These are phyloP conservation scores for Glutinoglossum americanum DNA, from an alignment of 495 filamentous ascomycete genomes.

Conservation along the genomic window DNA sequence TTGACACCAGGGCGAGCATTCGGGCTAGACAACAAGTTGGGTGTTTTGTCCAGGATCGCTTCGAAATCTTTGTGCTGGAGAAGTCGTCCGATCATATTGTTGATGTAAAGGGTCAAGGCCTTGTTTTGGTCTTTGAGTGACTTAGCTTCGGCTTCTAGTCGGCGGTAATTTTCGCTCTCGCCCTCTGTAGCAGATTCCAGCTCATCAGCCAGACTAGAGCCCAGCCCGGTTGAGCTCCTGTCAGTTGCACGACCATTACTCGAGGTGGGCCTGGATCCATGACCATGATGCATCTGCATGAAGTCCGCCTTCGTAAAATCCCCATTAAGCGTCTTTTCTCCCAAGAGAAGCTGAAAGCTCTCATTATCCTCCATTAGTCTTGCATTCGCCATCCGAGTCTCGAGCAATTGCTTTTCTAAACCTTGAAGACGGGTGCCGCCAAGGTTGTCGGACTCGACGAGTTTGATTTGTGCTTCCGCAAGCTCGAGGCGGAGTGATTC, in stretches of 20 bases:
- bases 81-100: conserved; percentile 89
- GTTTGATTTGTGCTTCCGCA: conserved; percentile 84
- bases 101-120: conserved; percentile 88
- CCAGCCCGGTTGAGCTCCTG: conserved; percentile 23
- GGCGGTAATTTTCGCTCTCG: conserved; percentile 36
- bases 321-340: conserved; percentile 82
- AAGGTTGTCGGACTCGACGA: conserved; percentile 82
- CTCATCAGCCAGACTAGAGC: conserved; percentile 71
- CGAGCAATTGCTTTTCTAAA: conserved; percentile 69
- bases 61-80: conserved; percentile 90
- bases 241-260: conserved; percentile 13
- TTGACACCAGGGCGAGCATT: conserved; percentile 14
- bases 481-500: conserved; percentile 79
- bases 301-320: conserved; percentile 78
- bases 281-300: conserved; percentile 25
- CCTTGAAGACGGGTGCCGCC: conserved; percentile 69
- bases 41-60: conserved; percentile 62
- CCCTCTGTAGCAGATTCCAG: conserved; percentile 37
- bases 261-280: conserved; percentile 12
- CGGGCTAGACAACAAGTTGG: conserved; percentile 27
- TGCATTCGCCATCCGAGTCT: conserved; percentile 83
- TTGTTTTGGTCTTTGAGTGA: conserved; percentile 87
- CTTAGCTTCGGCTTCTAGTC: conserved; percentile 59
- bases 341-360: conserved; percentile 83
- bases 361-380: conserved; percentile 96